phyloP scores from a whole-genome alignment of 179 eudicot species.

The Patellifolia procumbens region DNA sequence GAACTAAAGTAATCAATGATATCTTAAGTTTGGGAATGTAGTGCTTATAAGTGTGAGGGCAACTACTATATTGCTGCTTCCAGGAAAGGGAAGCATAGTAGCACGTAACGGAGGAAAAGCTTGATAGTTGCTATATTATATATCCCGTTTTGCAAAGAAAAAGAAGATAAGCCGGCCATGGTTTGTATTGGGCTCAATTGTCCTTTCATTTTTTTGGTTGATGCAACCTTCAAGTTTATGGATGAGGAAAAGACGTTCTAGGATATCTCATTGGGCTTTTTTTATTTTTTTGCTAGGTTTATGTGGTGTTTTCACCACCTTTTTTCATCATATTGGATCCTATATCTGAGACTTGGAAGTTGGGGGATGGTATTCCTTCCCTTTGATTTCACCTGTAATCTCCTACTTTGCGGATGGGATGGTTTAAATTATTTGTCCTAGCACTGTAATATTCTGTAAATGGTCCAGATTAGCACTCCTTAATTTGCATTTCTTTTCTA shows the following conservation, averaged over 20 bases:
- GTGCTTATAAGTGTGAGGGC: constrained; percentile 5
- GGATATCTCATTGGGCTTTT: background rate
- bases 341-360: background rate
- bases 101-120: background rate
- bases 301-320: background rate
- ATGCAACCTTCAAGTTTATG: background rate
- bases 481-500: background rate
- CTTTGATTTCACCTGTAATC: no score
- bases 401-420: no score
- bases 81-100: background rate
- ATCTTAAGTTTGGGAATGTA: background rate
- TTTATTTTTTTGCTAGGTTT: background rate
- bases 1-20: background rate
- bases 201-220: background rate
- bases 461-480: background rate
- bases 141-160: background rate
- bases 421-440: background rate
- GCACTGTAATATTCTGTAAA: background rate
- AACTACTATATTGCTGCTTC: background rate
- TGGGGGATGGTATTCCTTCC: no score
- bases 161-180: background rate
- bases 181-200: background rate
- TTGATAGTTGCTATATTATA: background rate
- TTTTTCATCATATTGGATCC: background rate
- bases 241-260: background rate